Evolutionary conservation across 2,329 filamentous ascomycete species (phyloP).

Genomic region (Stachybotrys chlorohalonatus): DNA sequence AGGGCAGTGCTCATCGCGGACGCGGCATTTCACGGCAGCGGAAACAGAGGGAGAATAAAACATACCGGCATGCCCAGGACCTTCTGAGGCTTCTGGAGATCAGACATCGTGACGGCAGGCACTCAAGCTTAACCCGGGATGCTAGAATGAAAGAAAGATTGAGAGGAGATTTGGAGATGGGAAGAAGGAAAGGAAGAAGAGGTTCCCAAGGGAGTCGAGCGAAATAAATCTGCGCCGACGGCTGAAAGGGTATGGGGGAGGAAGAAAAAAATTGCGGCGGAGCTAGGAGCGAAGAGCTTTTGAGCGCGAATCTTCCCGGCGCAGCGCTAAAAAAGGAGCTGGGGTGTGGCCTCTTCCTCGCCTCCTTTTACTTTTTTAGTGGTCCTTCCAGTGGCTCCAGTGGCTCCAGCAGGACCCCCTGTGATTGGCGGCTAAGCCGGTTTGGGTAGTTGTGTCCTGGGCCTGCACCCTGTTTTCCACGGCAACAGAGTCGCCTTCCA

Average conservation of each 20-base stretch:
- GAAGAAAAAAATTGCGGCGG: constrained; percentile 42
- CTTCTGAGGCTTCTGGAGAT: constrained; percentile 33
- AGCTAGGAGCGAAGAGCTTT: constrained; percentile 35
- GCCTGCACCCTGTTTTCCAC: constrained; percentile 13
- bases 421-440: constrained; percentile 6
- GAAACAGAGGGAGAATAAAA: constrained; percentile 10
- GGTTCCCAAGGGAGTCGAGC: constrained; percentile 25
- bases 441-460: background rate
- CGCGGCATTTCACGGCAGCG: constrained; percentile 18
- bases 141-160: constrained; percentile 41
- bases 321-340: constrained; percentile 20
- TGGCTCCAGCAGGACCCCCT: constrained; percentile 1
- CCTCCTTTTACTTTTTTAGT: constrained; percentile 4
- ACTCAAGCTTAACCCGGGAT: constrained; percentile 29
- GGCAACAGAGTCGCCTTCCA: constrained; percentile 15
- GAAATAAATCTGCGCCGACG: constrained; percentile 37
- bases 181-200: constrained; percentile 31
- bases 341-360: constrained; percentile 3
- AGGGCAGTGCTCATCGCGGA: constrained; percentile 11
- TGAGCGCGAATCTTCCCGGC: constrained; percentile 46
- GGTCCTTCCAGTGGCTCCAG: constrained; percentile 1
- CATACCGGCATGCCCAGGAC: constrained; percentile 62
- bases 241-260: constrained; percentile 32
- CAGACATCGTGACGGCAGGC: constrained; percentile 42
- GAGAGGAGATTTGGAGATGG: constrained; percentile 50